phyloP scores from a whole-genome alignment of 1,284 basidiomycete species.

The Agaricales sp. region DNA sequence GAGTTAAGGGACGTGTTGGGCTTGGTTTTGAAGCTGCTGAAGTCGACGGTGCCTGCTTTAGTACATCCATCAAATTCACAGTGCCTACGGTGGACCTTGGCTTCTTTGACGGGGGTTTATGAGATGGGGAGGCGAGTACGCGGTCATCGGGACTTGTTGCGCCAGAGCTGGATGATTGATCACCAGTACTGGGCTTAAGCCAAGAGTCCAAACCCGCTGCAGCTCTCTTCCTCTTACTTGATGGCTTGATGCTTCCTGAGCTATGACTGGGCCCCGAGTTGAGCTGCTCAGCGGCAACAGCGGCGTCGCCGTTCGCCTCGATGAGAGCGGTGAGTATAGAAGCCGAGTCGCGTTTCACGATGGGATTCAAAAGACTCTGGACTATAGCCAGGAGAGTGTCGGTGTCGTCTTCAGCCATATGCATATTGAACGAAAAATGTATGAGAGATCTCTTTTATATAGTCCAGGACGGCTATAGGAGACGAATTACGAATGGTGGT shows the following conservation, averaged over 20 bases:
- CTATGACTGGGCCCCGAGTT: slow-evolving; percentile 11
- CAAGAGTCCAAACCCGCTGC: slow-evolving; percentile 38
- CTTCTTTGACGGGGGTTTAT: slow-evolving; percentile 5
- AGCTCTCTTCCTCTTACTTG: slow-evolving; percentile 33
- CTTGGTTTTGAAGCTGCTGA: slow-evolving; percentile 26
- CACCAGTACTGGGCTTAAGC: slow-evolving; percentile 37
- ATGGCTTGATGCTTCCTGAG: slow-evolving; percentile 10
- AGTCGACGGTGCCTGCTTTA: slow-evolving; percentile 39
- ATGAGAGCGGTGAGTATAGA: slow-evolving; percentile 54
- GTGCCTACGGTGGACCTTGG: slow-evolving; percentile 14
- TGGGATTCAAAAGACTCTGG: slow-evolving; percentile 40
- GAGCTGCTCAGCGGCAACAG: slow-evolving; percentile 40
- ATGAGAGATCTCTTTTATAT: too few relatives aligned
- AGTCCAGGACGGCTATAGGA: too few relatives aligned
- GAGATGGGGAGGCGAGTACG: neutral
- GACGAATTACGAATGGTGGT: too few relatives aligned
- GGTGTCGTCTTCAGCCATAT: slow-evolving; percentile 35
- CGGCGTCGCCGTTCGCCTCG: slow-evolving; percentile 47
- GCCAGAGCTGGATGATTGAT: too few relatives aligned
- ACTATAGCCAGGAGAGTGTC: slow-evolving; percentile 60
- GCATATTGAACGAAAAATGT: too few relatives aligned
- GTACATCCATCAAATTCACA: slow-evolving; percentile 42
- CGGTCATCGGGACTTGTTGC: slow-evolving; percentile 1
- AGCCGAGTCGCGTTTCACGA: slow-evolving; percentile 21
- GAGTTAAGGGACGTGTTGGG: slow-evolving; percentile 41